These are phyloP conservation scores for Albatrellus ellisii DNA, from an alignment of 768 basidiomycete genomes.

Conservation along the genomic window DNA sequence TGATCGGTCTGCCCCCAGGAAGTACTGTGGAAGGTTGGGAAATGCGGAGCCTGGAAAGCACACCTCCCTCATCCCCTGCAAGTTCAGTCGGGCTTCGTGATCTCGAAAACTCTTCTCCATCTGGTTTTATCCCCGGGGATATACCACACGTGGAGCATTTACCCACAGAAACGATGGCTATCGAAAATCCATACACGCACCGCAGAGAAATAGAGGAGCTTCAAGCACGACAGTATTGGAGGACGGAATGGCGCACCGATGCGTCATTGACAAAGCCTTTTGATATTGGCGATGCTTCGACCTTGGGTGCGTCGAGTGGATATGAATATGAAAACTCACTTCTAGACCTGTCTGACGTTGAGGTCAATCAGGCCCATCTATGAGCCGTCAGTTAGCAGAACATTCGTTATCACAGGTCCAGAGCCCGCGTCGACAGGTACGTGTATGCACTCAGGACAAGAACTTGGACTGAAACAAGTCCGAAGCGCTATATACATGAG, in stretches of 20 bases:
- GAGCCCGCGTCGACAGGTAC: neutral
- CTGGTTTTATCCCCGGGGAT: no score
- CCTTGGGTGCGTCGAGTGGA: constrained; percentile 47
- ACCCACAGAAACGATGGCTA: constrained; percentile 4
- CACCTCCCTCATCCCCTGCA: constrained; percentile 56
- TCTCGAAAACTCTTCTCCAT: constrained; percentile 12
- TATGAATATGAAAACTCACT: no score
- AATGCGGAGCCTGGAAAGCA: constrained; percentile 39
- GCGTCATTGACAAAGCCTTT: constrained; percentile 32
- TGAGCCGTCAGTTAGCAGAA: constrained; percentile 26
- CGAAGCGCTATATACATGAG: constrained; percentile 59
- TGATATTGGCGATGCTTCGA: constrained; percentile 57
- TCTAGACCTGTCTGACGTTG: neutral
- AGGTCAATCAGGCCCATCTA: constrained; percentile 29
- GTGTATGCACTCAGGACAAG: neutral
- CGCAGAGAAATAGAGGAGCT: constrained; percentile 50
- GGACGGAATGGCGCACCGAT: constrained; percentile 45
- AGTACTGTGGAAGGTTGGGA: constrained; percentile 31
- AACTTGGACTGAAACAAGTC: neutral
- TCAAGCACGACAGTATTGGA: constrained; percentile 61
- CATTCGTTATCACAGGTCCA: constrained; percentile 28
- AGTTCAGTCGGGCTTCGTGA: constrained; percentile 15
- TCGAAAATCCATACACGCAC: constrained; percentile 22
- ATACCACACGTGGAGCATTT: no score
- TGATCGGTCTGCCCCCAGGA: constrained; percentile 42